Evolutionary conservation across 768 basidiomycete genomes (phyloP), one percentile per base, ranked within the genome.

Genomic region (Daedaleopsis nitida): DNA sequence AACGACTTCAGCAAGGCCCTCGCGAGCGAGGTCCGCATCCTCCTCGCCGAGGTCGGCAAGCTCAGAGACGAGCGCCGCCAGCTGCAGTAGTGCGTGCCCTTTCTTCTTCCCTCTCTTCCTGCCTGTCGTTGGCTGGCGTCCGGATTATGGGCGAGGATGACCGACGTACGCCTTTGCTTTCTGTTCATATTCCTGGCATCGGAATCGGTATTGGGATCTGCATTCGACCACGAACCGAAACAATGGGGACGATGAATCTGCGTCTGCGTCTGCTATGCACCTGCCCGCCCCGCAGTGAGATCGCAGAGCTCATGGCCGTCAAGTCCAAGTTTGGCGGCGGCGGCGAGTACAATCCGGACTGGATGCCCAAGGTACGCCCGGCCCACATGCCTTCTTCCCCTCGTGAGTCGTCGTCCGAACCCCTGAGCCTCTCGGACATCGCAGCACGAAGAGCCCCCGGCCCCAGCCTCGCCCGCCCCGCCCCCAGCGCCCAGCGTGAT

Each of bases 281-380:
- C 38, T 35, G 49, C 34, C 21, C 42, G 24, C 19, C 17, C 23
- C 13, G 39, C 39, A 93, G 92, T 64, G 92, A 94, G 73, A 91
- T 94, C 65, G 86, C 91, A 24, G 89, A 91, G 71, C 78, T 94
- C 60, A 89, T 94, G 89, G 82, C 84, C 52, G 79, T 92, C 52
- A 91, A 91, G 71, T 86, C 91, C 19, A 93, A 94, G 72, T 88
- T 91, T 70, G 87, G 90, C 19, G 81, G 86, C 1, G 90, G 87
- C 39, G 91, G 91, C 23, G 89, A 92, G 65, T 93, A 87, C 69
- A 78, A 85, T 23, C 86, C 88, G 17, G 86, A 88, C 57, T 94
- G 91, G 92, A 76, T 76, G 50, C 87, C 86, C 21, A 79, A 80
- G 67, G 88, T 87, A 65, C 65, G 77, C 67, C 16, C 58, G 24